phyloP scores from a whole-genome alignment of 192 early-diverging fungal species.

The Phlyctochytrium arcticum region DNA sequence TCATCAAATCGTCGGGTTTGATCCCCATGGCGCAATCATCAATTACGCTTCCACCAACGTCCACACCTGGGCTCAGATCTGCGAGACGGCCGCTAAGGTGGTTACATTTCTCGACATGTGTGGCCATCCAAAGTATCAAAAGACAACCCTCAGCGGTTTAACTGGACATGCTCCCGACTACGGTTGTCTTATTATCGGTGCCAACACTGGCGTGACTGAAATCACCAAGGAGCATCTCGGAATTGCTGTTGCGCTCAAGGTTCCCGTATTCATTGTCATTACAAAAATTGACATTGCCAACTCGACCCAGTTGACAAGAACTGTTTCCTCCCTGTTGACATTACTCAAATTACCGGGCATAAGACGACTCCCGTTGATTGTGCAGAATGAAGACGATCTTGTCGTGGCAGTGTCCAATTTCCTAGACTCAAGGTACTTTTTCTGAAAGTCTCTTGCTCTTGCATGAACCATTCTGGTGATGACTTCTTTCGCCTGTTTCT shows the following conservation, averaged over 20 bases:
- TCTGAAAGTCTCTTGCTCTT: not conserved
- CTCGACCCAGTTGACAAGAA: conserved; percentile 36
- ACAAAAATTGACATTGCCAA: conserved; percentile 74
- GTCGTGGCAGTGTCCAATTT: conserved; percentile 31
- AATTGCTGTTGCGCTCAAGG: conserved; percentile 65
- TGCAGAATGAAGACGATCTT: conserved; percentile 42
- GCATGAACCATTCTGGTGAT: not conserved
- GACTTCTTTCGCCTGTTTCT: not conserved
- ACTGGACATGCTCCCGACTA: conserved; percentile 79
- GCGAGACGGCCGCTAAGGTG: conserved; percentile 69
- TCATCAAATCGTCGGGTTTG: conserved; percentile 83
- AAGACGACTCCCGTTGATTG: conserved; percentile 40
- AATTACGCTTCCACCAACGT: conserved; percentile 77
- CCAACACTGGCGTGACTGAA: conserved; percentile 61
- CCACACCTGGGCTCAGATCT: conserved; percentile 80
- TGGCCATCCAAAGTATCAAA: conserved; percentile 82
- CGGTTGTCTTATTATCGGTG: conserved; percentile 77
- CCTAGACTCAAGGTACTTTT: conserved; percentile 24
- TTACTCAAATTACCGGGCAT: conserved; percentile 44
- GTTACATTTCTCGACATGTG: conserved; percentile 88
- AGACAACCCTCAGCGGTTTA: conserved; percentile 83
- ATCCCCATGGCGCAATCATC: conserved; percentile 63
- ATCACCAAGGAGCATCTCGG: conserved; percentile 77
- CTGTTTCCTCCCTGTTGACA: conserved; percentile 35
- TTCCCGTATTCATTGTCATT: conserved; percentile 79